These are phyloP conservation scores for Annulohypoxylon nitens DNA, from an alignment of 495 filamentous ascomycete genomes.

Conservation along the genomic window DNA sequence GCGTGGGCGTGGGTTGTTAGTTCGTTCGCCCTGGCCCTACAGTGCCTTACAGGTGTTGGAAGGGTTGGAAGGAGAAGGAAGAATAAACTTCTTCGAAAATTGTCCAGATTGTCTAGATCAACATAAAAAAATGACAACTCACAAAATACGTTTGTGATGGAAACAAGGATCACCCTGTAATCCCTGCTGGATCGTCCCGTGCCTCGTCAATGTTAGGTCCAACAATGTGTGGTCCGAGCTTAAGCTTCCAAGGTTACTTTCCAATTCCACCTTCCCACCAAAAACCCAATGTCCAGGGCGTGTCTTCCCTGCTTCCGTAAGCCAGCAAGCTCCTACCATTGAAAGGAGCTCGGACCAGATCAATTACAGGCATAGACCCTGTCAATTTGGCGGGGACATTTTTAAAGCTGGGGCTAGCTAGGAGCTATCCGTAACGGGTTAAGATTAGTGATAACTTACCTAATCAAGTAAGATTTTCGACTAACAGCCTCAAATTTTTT, in stretches of 20 bases:
- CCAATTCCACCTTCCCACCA: no score
- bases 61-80: constrained; percentile 13
- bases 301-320: neutral
- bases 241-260: constrained; percentile 9
- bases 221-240: constrained; percentile 37
- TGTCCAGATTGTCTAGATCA: constrained; percentile 35
- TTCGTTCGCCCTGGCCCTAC: neutral
- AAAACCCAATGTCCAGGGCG: neutral
- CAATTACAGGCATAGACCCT: neutral
- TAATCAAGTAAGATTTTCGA: constrained; percentile 28
- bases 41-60: neutral
- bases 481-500: constrained; percentile 11
- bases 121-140: constrained; percentile 43
- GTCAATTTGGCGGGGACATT: constrained; percentile 7
- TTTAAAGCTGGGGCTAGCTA: neutral
- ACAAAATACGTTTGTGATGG: constrained; percentile 38
- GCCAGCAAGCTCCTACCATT: neutral
- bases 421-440: constrained; percentile 16
- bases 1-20: neutral
- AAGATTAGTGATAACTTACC: constrained; percentile 21
- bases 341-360: constrained; percentile 22
- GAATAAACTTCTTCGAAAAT: constrained; percentile 18
- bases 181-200: constrained; percentile 47
- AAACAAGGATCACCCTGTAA: constrained; percentile 35
- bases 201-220: constrained; percentile 29